Evolutionary conservation across 352 stramenopile species (phyloP).

Genomic region (Thraustochytrium sp.): DNA sequence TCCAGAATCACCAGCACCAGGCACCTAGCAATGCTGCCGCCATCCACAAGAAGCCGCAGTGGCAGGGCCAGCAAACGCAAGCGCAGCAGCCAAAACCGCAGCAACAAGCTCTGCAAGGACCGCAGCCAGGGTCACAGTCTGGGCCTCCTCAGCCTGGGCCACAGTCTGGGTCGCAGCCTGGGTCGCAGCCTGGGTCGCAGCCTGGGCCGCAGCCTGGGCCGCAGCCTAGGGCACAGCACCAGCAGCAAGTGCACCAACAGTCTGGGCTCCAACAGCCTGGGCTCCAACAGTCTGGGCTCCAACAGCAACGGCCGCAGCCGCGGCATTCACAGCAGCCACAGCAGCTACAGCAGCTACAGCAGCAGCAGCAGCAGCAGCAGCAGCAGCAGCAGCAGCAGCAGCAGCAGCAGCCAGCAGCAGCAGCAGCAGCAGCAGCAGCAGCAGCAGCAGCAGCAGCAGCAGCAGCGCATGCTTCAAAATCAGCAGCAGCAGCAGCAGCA

Average conservation of each 20-base stretch:
- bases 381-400: neutral
- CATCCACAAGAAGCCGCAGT: no score
- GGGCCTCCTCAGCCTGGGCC: no score
- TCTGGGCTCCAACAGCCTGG: neutral
- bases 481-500: neutral
- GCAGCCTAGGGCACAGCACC: no score
- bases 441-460: neutral
- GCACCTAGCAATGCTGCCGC: no score
- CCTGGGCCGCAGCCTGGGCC: no score
- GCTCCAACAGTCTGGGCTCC: neutral
- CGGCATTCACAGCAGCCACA: neutral
- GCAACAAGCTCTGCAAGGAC: no score
- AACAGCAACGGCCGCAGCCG: neutral
- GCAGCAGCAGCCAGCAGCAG: neutral
- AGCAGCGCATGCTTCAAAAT: neutral
- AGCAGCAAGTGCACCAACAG: neutral
- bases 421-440: slow-evolving; percentile 12
- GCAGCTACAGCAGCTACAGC: neutral
- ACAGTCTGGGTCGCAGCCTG: no score
- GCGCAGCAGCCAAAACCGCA: no score
- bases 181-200: no score
- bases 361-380: neutral
- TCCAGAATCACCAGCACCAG: no score
- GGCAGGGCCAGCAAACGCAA: no score
- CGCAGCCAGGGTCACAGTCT: no score